These are phyloP conservation scores for Amoebophrya sp. DNA, from an alignment of 169 alveolate genomes.

Conservation along the genomic window DNA sequence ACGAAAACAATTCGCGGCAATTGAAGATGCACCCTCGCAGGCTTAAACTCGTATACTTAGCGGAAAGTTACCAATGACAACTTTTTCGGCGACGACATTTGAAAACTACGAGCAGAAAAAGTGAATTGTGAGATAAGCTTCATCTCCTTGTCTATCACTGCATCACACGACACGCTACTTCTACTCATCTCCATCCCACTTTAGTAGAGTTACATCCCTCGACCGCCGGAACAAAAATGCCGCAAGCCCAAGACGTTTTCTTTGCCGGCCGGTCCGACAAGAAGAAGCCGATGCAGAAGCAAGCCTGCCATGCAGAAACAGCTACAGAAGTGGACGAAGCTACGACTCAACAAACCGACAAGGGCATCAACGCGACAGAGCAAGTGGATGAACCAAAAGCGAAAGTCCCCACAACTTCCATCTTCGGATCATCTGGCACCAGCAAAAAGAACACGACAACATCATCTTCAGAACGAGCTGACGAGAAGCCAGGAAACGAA, in stretches of 20 bases:
- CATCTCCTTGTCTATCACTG: too few relatives aligned
- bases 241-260: neutral
- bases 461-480: neutral
- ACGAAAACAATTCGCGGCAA: too few relatives aligned
- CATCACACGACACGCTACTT: too few relatives aligned
- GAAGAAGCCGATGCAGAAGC: neutral
- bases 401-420: neutral
- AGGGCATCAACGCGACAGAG: neutral
- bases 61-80: too few relatives aligned
- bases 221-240: neutral
- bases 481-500: neutral
- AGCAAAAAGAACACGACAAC: neutral
- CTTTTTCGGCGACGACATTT: too few relatives aligned
- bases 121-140: too few relatives aligned
- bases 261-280: neutral
- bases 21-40: too few relatives aligned
- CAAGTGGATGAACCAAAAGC: neutral
- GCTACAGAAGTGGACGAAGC: neutral
- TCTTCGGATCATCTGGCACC: neutral
- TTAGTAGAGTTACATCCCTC: too few relatives aligned
- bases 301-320: neutral
- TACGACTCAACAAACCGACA: neutral
- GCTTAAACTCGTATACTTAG: too few relatives aligned
- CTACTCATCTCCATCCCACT: too few relatives aligned
- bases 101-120: too few relatives aligned